Conservation (phyloP, 257 asterid genomes). For the Solanum chilense region DNA sequence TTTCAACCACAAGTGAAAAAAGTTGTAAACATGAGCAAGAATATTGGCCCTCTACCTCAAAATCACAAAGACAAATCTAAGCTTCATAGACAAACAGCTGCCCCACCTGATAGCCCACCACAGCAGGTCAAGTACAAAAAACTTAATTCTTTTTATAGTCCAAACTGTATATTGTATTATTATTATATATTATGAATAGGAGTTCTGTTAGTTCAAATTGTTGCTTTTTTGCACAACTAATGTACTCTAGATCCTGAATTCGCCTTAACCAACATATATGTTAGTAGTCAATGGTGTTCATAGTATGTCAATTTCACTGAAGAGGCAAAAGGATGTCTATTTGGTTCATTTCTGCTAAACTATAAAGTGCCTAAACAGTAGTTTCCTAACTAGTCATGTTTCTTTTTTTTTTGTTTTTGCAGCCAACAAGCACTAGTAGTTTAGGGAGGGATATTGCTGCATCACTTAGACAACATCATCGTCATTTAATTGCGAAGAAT, state of each 20-base stretch:
- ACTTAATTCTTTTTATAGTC: not conserved
- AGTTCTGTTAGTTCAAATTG: not conserved
- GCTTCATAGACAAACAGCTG: constrained; percentile 2
- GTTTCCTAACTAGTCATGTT: not conserved
- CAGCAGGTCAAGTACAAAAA: constrained; percentile 20
- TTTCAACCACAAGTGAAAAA: constrained; percentile 25
- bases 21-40: constrained; percentile 17
- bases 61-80: constrained; percentile 12
- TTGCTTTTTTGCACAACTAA: not conserved
- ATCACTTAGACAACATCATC: constrained; percentile 21
- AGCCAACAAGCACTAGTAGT: constrained; percentile 22
- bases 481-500: constrained; percentile 19
- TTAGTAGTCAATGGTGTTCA: not conserved
- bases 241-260: not conserved
- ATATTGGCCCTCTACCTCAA: constrained; percentile 1
- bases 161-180: not conserved
- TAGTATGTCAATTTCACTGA: not conserved
- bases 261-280: not conserved
- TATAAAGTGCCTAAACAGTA: not conserved
- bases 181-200: not conserved
- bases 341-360: not conserved
- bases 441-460: constrained; percentile 22
- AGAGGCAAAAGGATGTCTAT: not conserved
- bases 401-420: constrained; percentile 8
- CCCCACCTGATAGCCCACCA: constrained; percentile 4